Conservation (phyloP, 208 protist genomes). For the Leishmania amazonensis region DNA sequence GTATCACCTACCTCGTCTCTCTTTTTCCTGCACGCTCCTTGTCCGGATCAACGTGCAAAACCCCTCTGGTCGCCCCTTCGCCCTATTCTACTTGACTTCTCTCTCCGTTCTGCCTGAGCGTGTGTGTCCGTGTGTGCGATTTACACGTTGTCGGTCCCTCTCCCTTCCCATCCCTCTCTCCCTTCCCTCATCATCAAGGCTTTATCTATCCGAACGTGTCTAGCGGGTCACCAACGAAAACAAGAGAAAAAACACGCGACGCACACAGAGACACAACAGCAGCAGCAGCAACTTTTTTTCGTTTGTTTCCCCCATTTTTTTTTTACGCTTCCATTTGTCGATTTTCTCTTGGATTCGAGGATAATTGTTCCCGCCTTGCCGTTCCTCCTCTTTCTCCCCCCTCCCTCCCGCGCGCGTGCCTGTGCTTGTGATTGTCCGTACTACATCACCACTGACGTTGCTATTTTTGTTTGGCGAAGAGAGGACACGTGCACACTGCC, state of each 20-base stretch:
- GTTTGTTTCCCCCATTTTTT: too few species aligned
- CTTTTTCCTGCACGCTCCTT: background rate
- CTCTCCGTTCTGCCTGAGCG: background rate
- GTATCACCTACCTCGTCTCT: background rate
- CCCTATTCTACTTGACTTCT: background rate
- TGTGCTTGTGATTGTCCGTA: conserved; percentile 1
- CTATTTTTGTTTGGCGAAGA: conserved; percentile 2
- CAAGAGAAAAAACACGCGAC: background rate
- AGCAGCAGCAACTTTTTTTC: background rate
- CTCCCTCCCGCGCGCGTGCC: background rate
- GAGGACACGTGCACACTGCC: background rate
- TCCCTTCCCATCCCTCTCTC: background rate
- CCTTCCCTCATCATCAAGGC: background rate
- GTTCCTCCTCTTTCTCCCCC: background rate
- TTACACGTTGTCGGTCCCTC: background rate
- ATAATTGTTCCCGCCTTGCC: background rate
- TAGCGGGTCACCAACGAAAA: background rate
- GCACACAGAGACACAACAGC: background rate
- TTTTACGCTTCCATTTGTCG: background rate
- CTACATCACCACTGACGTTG: background rate
- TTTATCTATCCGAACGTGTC: background rate
- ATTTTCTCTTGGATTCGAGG: background rate
- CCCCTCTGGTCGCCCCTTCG: background rate
- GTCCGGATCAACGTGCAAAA: background rate
- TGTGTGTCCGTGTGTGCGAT: background rate